These are phyloP conservation scores for Aegle marmelos DNA, from an alignment of 345 rosid species.

Conservation along the genomic window DNA sequence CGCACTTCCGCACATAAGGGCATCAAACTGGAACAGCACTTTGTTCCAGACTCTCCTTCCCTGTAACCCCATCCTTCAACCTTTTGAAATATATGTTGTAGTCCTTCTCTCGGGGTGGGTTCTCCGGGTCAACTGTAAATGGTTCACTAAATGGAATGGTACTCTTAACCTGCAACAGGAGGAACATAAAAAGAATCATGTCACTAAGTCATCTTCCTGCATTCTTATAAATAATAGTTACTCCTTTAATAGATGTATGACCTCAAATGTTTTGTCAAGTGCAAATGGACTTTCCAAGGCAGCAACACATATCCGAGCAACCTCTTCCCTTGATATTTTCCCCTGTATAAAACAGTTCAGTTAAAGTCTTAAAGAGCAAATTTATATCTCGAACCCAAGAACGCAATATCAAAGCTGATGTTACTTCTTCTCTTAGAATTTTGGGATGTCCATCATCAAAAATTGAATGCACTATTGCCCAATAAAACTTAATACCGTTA, in stretches of 20 bases:
- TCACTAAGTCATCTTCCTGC: neutral
- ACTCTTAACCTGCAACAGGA: constrained; percentile 71
- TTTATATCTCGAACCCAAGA: neutral
- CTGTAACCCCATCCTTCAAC: constrained; percentile 76
- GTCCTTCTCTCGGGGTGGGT: constrained; percentile 87
- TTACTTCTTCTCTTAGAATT: neutral
- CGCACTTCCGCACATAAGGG: neutral
- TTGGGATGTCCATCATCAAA: neutral
- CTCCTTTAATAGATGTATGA: constrained; percentile 1
- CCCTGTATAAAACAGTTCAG: constrained; percentile 42
- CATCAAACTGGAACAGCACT: constrained; percentile 55
- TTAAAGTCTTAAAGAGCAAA: neutral
- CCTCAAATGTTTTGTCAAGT: constrained; percentile 91
- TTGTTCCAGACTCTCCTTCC: constrained; percentile 68
- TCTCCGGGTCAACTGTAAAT: constrained; percentile 82
- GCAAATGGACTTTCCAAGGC: constrained; percentile 80
- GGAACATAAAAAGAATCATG: neutral
- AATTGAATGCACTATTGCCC: neutral
- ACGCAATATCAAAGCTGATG: neutral
- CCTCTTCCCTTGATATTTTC: constrained; percentile 90
- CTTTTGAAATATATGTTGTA: constrained; percentile 62
- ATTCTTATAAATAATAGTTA: neutral
- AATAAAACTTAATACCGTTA: constrained; percentile 46
- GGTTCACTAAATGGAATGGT: constrained; percentile 84
- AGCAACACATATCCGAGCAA: constrained; percentile 81